A percentile compares a stretch with the other conserved stretches of the same genome.
phyloP scores from a whole-genome alignment of 331 rosid genomes.

The Stylosanthes scabra region DNA sequence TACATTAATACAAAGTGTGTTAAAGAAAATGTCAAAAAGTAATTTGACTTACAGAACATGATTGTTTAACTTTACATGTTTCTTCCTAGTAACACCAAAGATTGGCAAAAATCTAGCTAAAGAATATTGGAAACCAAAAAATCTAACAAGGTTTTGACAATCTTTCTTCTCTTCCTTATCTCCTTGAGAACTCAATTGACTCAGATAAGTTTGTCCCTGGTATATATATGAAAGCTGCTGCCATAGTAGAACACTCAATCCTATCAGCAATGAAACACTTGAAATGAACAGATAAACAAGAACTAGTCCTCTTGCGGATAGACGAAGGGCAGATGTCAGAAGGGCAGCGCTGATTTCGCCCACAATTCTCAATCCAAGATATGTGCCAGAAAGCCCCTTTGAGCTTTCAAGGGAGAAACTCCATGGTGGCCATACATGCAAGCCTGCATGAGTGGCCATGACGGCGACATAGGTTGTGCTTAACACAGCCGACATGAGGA shows the following conservation, averaged over 20 bases:
- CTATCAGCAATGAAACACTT: conserved; percentile 75
- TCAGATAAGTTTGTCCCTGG: conserved; percentile 77
- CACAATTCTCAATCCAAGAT: conserved; percentile 40
- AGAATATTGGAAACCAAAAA: conserved; percentile 74
- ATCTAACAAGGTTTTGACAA: conserved; percentile 76
- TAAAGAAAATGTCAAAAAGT: neutral
- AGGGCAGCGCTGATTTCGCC: conserved; percentile 52
- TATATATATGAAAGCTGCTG: conserved; percentile 88
- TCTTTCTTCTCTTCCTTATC: conserved; percentile 63
- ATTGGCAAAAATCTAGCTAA: conserved; percentile 63
- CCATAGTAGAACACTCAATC: conserved; percentile 73
- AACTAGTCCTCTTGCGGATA: conserved; percentile 78
- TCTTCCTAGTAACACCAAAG: conserved; percentile 58
- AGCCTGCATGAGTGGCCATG: conserved; percentile 62
- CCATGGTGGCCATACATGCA: conserved; percentile 69
- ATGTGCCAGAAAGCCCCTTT: conserved; percentile 33
- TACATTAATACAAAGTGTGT: conserved; percentile 26
- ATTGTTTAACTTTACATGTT: conserved; percentile 46
- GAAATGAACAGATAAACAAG: conserved; percentile 78
- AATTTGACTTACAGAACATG: conserved; percentile 25
- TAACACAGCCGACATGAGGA: conserved; percentile 84
- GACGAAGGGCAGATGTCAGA: conserved; percentile 64
- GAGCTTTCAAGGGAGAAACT: conserved; percentile 27
- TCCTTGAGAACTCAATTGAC: conserved; percentile 58
- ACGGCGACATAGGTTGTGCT: conserved; percentile 70